A percentile compares a stretch with the other conserved stretches of the same genome.
phyloP scores from a whole-genome alignment of 2,329 filamentous ascomycete genomes.

The Colletotrichum sp. region DNA sequence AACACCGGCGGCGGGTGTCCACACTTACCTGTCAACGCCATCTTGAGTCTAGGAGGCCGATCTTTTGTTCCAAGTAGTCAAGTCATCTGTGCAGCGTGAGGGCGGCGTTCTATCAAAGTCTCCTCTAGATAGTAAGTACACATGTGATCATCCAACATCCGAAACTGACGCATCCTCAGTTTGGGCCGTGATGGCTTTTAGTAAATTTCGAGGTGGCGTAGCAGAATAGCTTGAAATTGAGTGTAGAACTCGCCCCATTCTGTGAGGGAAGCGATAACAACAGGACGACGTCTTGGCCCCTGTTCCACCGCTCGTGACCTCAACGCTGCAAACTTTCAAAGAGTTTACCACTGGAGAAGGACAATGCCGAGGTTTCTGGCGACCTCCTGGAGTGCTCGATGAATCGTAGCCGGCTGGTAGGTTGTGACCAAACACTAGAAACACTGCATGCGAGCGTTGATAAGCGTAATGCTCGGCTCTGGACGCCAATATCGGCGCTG shows the following conservation, averaged over 20 bases:
- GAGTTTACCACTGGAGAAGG: neutral
- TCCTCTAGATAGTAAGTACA: neutral
- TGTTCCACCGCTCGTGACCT: neutral
- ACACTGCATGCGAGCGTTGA: neutral
- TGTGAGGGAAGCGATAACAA: neutral
- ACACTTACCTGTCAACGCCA: neutral
- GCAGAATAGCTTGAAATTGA: neutral
- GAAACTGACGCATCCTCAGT: neutral
- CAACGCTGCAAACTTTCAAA: neutral
- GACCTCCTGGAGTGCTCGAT: neutral
- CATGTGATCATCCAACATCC: neutral
- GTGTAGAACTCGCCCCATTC: neutral
- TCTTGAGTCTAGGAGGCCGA: neutral
- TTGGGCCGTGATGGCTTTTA: neutral
- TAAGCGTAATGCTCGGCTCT: neutral
- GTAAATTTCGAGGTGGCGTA: neutral
- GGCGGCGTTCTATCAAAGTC: neutral
- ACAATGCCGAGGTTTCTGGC: neutral
- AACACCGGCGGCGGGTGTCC: neutral
- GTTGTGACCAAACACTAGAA: neutral
- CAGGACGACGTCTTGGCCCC: neutral
- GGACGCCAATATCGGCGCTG: neutral
- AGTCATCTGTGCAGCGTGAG: neutral
- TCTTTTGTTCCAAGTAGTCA: neutral
- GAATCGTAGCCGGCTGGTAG: neutral